Evolutionary conservation across 352 stramenopile species (phyloP), one percentile per base, ranked within the genome.

Genomic region (Phytophthora idaei): DNA sequence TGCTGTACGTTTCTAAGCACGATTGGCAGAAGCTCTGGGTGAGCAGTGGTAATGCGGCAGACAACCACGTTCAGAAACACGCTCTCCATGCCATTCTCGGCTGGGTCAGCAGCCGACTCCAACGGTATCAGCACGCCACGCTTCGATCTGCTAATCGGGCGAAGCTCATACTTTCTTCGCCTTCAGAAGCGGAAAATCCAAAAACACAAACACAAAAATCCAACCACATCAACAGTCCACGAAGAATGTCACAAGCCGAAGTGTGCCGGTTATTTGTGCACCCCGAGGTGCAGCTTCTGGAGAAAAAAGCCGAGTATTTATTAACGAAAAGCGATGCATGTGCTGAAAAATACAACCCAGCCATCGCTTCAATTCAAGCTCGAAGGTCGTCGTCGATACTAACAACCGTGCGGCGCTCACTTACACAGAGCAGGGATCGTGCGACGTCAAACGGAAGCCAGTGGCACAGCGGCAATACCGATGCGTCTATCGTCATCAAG

Each of bases 21-120:
- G 68, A 76, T 8, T 92, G 83, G 83, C 55, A 86, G 44, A 71
- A 90, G 25, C 55, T 92, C 3, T 92, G 83, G 83, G 68, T 41
- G 15, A 60, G 31, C 3, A 63, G 41, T 15, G 61, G 68, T 11
- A 76, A 79, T 54, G 47, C 53, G 3, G 74, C 74, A 5, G 78
- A 89, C 27, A 73, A 52, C 3, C 74, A 89, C 3, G 69, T 87
- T 3, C 76, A 90, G 11, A 78, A 80, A 47, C 81, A 90, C 37
- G 78, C 81, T 2, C 56, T 86, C 9, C 66, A 89, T 49, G 67
- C 83, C 7, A 87, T 92, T 67, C 55, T 90, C 1, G 75, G 83
- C 5, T 92, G 83, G 83, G 80, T 89, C 27, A 70, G 67, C 9
- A 68, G 65, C 8, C 76, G 81, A 5, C 29, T 89, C 7, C 50